These are phyloP conservation scores for Pseudogymnoascus sp. DNA, from an alignment of 2,329 filamentous ascomycete genomes.

Conservation along the genomic window DNA sequence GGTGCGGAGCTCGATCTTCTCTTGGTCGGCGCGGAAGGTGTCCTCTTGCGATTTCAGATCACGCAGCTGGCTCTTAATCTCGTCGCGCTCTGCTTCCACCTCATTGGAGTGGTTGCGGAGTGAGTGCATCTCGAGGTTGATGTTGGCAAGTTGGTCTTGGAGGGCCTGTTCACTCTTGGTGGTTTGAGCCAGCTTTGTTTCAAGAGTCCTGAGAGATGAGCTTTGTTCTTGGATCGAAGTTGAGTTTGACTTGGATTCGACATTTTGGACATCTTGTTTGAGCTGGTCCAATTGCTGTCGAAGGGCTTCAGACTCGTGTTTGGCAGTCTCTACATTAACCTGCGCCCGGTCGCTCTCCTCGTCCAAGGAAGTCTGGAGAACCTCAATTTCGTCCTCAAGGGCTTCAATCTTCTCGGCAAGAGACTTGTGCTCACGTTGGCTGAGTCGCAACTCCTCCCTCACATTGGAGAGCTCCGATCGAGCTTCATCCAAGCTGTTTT, in stretches of 20 bases:
- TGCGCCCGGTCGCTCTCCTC: constrained; percentile 56
- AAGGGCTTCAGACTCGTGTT: constrained; percentile 34
- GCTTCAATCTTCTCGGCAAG: constrained; percentile 58
- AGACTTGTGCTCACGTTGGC: constrained; percentile 53
- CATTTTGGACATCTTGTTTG: constrained; percentile 26
- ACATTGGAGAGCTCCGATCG: constrained; percentile 57
- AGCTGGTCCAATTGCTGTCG: constrained; percentile 35
- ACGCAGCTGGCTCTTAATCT: constrained; percentile 53
- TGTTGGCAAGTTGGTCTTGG: constrained; percentile 53
- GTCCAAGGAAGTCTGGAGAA: constrained; percentile 48
- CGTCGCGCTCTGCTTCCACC: constrained; percentile 57
- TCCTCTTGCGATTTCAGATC: constrained; percentile 46
- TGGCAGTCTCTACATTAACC: constrained; percentile 37
- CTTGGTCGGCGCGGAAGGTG: constrained; percentile 54
- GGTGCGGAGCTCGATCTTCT: constrained; percentile 60
- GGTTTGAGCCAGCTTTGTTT: constrained; percentile 47
- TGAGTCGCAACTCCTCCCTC: constrained; percentile 62
- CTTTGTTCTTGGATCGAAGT: constrained; percentile 34
- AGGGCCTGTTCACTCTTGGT: constrained; percentile 54
- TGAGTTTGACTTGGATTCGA: constrained; percentile 29
- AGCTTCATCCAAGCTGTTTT: constrained; percentile 56
- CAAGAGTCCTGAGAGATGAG: constrained; percentile 50
- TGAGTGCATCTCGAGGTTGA: constrained; percentile 53
- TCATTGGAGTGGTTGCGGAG: constrained; percentile 49
- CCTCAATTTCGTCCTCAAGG: constrained; percentile 69